phyloP scores from a whole-genome alignment of 2,329 filamentous ascomycete genomes.

The Thelonectria rubi region DNA sequence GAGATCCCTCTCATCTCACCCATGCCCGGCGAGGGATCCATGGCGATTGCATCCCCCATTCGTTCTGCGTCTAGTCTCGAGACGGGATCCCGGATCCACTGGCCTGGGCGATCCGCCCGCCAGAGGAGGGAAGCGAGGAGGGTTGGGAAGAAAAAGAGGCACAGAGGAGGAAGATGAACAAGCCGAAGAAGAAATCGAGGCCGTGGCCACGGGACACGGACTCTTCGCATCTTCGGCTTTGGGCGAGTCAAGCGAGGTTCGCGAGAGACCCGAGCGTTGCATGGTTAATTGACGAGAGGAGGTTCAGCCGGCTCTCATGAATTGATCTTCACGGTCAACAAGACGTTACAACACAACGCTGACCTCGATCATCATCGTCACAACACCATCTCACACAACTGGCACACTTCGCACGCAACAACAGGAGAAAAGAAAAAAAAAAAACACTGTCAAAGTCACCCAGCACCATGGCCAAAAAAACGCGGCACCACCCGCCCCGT shows the following conservation, averaged over 20 bases:
- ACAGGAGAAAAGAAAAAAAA: too few relatives aligned
- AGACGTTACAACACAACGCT: too few relatives aligned
- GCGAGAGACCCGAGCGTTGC: too few relatives aligned
- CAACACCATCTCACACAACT: too few relatives aligned
- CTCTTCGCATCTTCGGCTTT: not conserved
- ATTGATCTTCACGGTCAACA: too few relatives aligned
- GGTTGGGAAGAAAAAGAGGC: not conserved
- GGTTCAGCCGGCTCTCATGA: too few relatives aligned
- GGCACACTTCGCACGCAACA: too few relatives aligned
- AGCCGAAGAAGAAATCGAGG: too few relatives aligned
- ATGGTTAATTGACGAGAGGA: too few relatives aligned
- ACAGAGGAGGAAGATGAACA: too few relatives aligned
- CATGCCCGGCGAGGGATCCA: not conserved
- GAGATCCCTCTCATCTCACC: not conserved
- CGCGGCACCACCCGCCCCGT: slow-evolving; percentile 21
- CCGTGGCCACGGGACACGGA: slow-evolving; percentile 1
- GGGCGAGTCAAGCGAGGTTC: not conserved
- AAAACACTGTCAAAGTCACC: slow-evolving; percentile 11
- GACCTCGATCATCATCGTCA: not conserved
- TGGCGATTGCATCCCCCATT: not conserved
- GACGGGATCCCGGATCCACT: not conserved
- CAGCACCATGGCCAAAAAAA: slow-evolving; percentile 4
- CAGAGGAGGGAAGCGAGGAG: not conserved
- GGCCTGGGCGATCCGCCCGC: not conserved
- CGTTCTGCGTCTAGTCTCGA: too few relatives aligned